Conservation (phyloP, 2,329 filamentous ascomycete genomes). For the Alternaria sp. region DNA sequence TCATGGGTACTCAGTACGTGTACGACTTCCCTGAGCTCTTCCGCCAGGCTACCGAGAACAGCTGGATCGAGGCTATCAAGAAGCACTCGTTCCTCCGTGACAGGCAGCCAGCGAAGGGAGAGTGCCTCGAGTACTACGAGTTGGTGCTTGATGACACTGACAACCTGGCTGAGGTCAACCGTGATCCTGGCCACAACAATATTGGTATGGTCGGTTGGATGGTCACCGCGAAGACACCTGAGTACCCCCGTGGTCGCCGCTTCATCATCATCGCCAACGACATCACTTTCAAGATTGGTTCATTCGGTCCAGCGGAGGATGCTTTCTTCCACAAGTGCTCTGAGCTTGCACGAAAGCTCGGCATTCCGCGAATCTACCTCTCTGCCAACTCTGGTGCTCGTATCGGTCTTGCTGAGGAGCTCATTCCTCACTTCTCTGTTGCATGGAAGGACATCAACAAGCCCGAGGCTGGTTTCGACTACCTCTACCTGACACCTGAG, state of each 20-base stretch:
- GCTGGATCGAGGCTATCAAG: conserved; percentile 80
- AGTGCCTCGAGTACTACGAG: conserved; percentile 93
- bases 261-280: conserved; percentile 99
- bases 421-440: conserved; percentile 96
- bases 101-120: conserved; percentile 83
- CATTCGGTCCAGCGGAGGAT: conserved; percentile 95
- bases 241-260: conserved; percentile 90
- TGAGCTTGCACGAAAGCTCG: conserved; percentile 89
- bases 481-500: conserved; percentile 90
- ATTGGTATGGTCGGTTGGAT: conserved; percentile 99
- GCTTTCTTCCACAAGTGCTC: conserved; percentile 99
- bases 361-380: conserved; percentile 95
- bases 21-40: conserved; percentile 99
- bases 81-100: conserved; percentile 77
- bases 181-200: conserved; percentile 92
- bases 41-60: conserved; percentile 96
- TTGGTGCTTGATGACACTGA: conserved; percentile 94
- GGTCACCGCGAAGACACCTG: conserved; percentile 90
- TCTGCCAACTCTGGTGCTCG: conserved; percentile 99
- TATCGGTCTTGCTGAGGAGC: conserved; percentile 93
- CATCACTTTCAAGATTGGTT: conserved; percentile 98
- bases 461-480: conserved; percentile 92
- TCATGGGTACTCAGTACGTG: conserved; percentile 99
- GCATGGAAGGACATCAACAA: conserved; percentile 88
- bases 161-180: conserved; percentile 89